A percentile compares a stretch with the other conserved stretches of the same genome.
These are phyloP conservation scores for Haplographium delicatum DNA, from an alignment of 495 filamentous ascomycete species.

Conservation along the genomic window DNA sequence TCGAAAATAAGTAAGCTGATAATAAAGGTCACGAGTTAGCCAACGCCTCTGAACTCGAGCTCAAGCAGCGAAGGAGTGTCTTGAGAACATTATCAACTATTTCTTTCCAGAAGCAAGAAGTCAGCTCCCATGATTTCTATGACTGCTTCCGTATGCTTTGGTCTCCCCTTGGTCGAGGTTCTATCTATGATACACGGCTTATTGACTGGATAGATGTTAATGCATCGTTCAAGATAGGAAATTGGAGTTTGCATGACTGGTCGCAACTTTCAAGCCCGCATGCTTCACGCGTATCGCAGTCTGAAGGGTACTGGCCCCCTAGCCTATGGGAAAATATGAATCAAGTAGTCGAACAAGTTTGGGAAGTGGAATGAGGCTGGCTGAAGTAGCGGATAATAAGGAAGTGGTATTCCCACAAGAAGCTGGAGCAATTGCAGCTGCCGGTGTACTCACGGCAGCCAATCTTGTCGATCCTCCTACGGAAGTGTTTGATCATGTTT, in stretches of 20 bases:
- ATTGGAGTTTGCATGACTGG: neutral
- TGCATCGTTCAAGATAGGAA: neutral
- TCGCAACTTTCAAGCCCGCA: neutral
- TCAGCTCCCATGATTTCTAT: neutral
- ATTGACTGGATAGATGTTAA: neutral
- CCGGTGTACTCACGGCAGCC: too few species aligned
- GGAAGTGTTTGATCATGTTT: too few species aligned
- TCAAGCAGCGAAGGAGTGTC: too few species aligned
- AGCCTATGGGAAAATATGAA: neutral
- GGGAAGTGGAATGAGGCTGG: conserved; percentile 1
- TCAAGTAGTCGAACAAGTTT: neutral
- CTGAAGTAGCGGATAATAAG: too few species aligned
- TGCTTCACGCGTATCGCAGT: neutral
- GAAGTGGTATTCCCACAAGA: too few species aligned
- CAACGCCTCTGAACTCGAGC: too few species aligned
- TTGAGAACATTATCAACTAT: too few species aligned
- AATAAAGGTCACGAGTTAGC: too few species aligned
- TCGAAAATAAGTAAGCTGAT: too few species aligned
- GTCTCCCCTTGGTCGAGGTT: neutral
- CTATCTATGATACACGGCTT: neutral
- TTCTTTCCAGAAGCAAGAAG: too few species aligned
- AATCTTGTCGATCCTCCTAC: too few species aligned
- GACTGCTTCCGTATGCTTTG: neutral
- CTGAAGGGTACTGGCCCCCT: neutral
- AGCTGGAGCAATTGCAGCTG: too few species aligned